Base-by-base conservation (phyloP, 257 asterid genomes). In the Penstemon barbatus region DNA sequence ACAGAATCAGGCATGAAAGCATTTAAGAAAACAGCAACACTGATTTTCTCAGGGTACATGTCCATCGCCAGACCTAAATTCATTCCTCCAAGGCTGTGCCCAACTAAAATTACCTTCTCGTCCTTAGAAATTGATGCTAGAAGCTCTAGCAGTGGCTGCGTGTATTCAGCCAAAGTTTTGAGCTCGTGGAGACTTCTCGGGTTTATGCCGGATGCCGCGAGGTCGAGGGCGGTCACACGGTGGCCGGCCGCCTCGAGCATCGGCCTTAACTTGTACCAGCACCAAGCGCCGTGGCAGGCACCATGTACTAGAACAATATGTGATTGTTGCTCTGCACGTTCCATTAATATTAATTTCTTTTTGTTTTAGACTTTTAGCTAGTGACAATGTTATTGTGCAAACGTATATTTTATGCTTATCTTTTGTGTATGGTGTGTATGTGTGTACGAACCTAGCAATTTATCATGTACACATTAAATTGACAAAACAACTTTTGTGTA, bases 231-330 rank as follows among this genome's bases (percentile, higher is more conserved):
- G 0, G 91, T 87, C 15, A 85, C 91, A 40, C 76, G 78, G 76
- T 85, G 87, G 61, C 88, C 89, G 2, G 84, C 79, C 7, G 88
- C 84, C 85, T 83, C 95, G 3, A 87, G 82, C 66, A 81, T 51
- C 12, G 89, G 89, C 71, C 66, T 71, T 60, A 85, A 45, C 83
- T 85, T 87, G 86, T 50, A 83, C 95, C 95, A 87, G 42, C 82
- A 40, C 95, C 95, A 88, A 4, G 90, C 87, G 6, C 90, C 94
- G 56, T 85, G 89, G 53, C 91, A 75, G 8, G 88, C 88, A 10
- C 95, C 95, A 44, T 88, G 92, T 1, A 88, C 92, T 4, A 88
- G 85, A 10, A 88, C 69, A 6, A 85, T 59, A 63, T 85, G 91
- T 55, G 64, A 3, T 25, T 25, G 33, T 25, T 25, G 33, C 33